Conservation (phyloP, 2,329 filamentous ascomycete genomes). For the Immersiporthe knoxdaviesiana region DNA sequence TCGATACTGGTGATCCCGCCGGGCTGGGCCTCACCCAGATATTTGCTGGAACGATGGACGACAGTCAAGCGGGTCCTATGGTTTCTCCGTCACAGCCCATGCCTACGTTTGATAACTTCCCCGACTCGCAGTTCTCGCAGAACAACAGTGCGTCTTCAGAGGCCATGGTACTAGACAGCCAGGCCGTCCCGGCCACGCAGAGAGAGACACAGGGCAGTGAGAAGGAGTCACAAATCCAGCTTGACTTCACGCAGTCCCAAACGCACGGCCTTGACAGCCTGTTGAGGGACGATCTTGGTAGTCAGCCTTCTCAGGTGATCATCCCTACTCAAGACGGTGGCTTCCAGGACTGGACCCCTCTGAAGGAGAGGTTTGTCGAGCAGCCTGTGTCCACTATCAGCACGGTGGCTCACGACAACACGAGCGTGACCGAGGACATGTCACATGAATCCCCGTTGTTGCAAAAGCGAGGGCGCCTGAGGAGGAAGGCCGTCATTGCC, state of each 20-base stretch:
- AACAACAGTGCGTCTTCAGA: slow-evolving; percentile 60
- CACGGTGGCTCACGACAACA: slow-evolving; percentile 60
- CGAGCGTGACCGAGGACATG: slow-evolving; percentile 41
- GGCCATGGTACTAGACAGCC: slow-evolving; percentile 52
- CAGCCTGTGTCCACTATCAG: slow-evolving; percentile 70
- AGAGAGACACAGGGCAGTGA: slow-evolving; percentile 38
- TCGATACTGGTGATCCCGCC: slow-evolving; percentile 56
- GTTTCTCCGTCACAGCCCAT: slow-evolving; percentile 53
- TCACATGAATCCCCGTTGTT: slow-evolving; percentile 68
- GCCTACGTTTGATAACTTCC: slow-evolving; percentile 60
- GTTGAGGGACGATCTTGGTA: slow-evolving; percentile 50
- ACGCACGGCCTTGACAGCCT: slow-evolving; percentile 61
- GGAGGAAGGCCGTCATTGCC: slow-evolving; percentile 44
- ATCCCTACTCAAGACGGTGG: slow-evolving; percentile 83
- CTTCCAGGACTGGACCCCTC: slow-evolving; percentile 73
- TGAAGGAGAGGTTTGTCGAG: slow-evolving; percentile 68
- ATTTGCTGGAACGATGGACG: slow-evolving; percentile 87
- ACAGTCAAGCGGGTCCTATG: slow-evolving; percentile 49
- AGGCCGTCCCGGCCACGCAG: slow-evolving; percentile 41
- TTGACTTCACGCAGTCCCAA: slow-evolving; percentile 66
- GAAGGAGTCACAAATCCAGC: slow-evolving; percentile 42
- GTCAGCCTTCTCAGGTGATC: slow-evolving; percentile 70
- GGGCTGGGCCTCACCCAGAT: slow-evolving; percentile 84
- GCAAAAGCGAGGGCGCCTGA: slow-evolving; percentile 60
- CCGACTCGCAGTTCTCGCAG: slow-evolving; percentile 65